Evolutionary conservation across 2,329 filamentous ascomycete species (phyloP), one percentile per base, ranked within the genome.

Genomic region (Neofusicoccum cordaticola): DNA sequence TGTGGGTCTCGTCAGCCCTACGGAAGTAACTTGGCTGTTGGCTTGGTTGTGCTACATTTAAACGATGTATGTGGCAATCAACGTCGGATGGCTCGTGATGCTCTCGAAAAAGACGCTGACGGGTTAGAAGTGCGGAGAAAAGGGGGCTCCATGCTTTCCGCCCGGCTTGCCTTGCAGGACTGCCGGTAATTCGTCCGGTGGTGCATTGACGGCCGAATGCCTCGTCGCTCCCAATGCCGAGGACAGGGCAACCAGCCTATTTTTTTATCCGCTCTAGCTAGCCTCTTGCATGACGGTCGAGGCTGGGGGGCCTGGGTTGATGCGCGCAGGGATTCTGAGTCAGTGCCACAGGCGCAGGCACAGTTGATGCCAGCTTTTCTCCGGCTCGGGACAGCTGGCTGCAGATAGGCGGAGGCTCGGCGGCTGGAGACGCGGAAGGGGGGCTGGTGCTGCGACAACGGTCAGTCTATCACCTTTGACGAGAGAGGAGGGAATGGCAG

Each of bases 301-400:
- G 50, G n/a, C 8, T 17, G 39, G 27, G 27, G 56, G 42, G 22
- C 27, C 11, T 19, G 41, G 27, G 31, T 22, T n/a, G 56, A 60
- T 60, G 42, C 37, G 42, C 56, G 44, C 41, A 60, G 56, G 56
- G 41, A 60, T 60, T 5, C 4, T 37, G 56, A 60, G 56, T 60
- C 56, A 37, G 17, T 15, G 0, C 9, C 8, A 13, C 19, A 31
- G 22, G n/a, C 44, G 22, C 44, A 47, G 8, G 3, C 15, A 3
- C 51, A 44, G 22, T 22, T 37, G 41, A 47, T 22, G 56, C 41
- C 56, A 60, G 56, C 19, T 58, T 58, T 58, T 27, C 15, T 31
- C 7, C 27, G 4, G 27, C 27, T 31, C 27, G 27, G 27, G 27
- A 7, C 7, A 31, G 1, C 27, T 31, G 27, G 27, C 27, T 31